These are phyloP conservation scores for Phytophthora nicotianae DNA, from an alignment of 352 stramenopile species.

Conservation along the genomic window DNA sequence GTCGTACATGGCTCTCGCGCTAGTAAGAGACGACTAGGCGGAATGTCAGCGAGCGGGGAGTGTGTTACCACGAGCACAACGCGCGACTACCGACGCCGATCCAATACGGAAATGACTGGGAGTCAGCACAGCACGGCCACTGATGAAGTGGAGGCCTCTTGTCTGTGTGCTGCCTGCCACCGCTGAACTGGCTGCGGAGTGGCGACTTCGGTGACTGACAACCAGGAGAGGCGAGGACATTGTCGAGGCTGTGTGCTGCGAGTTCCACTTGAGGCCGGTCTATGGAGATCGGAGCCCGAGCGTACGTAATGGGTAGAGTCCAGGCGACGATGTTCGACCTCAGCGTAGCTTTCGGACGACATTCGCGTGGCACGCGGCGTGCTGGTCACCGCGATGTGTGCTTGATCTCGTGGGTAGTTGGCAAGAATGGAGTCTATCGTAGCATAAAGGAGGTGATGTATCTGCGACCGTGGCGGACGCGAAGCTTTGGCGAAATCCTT, in stretches of 20 bases:
- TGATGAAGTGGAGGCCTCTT: slow-evolving; percentile 17
- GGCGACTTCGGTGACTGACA: slow-evolving; percentile 26
- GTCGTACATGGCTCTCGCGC: slow-evolving; percentile 17
- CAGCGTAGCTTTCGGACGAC: background rate
- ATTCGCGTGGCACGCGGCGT: background rate
- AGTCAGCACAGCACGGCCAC: slow-evolving; percentile 7
- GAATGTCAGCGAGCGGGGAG: slow-evolving; percentile 10
- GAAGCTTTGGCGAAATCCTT: background rate
- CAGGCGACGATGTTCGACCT: slow-evolving; percentile 1
- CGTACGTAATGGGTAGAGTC: slow-evolving; percentile 36
- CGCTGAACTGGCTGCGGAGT: slow-evolving; percentile 20
- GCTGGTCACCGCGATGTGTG: background rate
- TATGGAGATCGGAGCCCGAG: slow-evolving; percentile 34
- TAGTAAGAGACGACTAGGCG: slow-evolving; percentile 4
- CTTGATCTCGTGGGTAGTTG: background rate
- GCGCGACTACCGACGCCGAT: slow-evolving; percentile 15
- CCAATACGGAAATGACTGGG: slow-evolving; percentile 29
- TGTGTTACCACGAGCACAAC: slow-evolving; percentile 13
- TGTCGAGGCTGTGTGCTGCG: slow-evolving; percentile 8
- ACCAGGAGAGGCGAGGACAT: slow-evolving; percentile 16
- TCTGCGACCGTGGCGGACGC: slow-evolving; percentile 3
- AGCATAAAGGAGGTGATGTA: background rate
- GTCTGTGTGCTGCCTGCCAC: slow-evolving; percentile 18
- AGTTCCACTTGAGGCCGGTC: slow-evolving; percentile 19
- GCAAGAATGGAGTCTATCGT: background rate